Evolutionary conservation across 1,139 yeast genomes (phyloP), one percentile per base, ranked within the genome.

Genomic region (Arxiozyma slooffiae): DNA sequence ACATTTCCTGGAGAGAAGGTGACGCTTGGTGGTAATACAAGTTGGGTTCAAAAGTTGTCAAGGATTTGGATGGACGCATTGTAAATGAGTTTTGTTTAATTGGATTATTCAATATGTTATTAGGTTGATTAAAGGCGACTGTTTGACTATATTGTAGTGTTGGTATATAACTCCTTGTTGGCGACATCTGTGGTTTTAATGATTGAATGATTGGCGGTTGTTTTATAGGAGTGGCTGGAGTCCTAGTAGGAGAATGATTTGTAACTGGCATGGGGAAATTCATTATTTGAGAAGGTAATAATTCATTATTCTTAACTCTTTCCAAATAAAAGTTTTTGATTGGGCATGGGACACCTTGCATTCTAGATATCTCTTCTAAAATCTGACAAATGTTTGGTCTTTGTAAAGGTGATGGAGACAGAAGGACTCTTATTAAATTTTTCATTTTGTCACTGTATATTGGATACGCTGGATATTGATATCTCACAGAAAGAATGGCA

Each of bases 331-430:
- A 71, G 50, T 72, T 68, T 34, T 62, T 59, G 9, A 71, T 71
- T 3, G 86, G 83, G 20, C 78, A 70, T 24, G 75, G 74, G 1
- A 68, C 59, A 17, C 78, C 77, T 64, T 78, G 78, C 79, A 85
- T 79, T 48, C 73, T 70, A 52, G 84, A 79, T 3, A 85, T 70
- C 63, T 85, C 92, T 47, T 79, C 85, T 44, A 85, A 65, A 30
- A 84, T 71, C 62, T 84, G 90, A 48, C 78, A 78, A 1, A 82
- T 81, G 57, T 79, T 81, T 5, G 95, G 95, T 62, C 95, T 76
- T 53, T 80, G 71, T 50, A 80, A 71, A 1, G 92, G 90, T 63
- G 83, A 82, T 52, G 78, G 85, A 53, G 85, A 75, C 48, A 85
- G 69, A 68, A 87, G 74, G 41, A 84, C 78, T 53, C 77, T 74